Conservation (phyloP, 257 asterid genomes). For the Ehretia macrophylla region DNA sequence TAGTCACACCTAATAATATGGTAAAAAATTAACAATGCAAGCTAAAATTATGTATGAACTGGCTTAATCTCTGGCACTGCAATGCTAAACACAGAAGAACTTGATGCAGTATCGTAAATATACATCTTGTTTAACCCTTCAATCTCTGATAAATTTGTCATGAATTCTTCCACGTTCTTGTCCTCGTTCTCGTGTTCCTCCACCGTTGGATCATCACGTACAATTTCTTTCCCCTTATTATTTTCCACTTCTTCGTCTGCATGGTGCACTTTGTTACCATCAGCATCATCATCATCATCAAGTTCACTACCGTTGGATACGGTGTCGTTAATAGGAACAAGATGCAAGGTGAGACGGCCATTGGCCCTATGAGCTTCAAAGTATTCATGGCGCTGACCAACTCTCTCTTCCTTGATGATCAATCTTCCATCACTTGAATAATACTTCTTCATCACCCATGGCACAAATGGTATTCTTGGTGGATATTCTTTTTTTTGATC, state of each 20-base stretch:
- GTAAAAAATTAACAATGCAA: not conserved
- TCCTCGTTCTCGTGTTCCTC: not conserved
- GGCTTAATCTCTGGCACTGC: constrained; percentile 33
- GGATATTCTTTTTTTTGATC: constrained; percentile 32
- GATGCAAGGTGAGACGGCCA: constrained; percentile 53
- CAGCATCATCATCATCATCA: not conserved
- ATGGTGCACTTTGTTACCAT: not conserved
- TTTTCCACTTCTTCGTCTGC: not conserved
- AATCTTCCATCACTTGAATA: constrained; percentile 52
- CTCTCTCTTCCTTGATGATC: constrained; percentile 54
- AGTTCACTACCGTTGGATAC: constrained; percentile 5
- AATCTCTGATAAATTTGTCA: not conserved
- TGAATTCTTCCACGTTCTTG: not conserved
- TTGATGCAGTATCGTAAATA: constrained; percentile 4
- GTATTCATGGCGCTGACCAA: constrained; percentile 41
- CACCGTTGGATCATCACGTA: not conserved
- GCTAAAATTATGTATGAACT: constrained; percentile 28
- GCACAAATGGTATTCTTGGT: constrained; percentile 62
- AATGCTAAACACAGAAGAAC: constrained; percentile 19
- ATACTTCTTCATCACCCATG: constrained; percentile 57
- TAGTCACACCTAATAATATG: not conserved
- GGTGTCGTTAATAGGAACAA: constrained; percentile 37
- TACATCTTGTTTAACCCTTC: constrained; percentile 23
- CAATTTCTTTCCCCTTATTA: not conserved
- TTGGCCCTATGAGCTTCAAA: constrained; percentile 48